phyloP scores from a whole-genome alignment of 2,329 filamentous ascomycete genomes.

The Hypoxylon sp. region DNA sequence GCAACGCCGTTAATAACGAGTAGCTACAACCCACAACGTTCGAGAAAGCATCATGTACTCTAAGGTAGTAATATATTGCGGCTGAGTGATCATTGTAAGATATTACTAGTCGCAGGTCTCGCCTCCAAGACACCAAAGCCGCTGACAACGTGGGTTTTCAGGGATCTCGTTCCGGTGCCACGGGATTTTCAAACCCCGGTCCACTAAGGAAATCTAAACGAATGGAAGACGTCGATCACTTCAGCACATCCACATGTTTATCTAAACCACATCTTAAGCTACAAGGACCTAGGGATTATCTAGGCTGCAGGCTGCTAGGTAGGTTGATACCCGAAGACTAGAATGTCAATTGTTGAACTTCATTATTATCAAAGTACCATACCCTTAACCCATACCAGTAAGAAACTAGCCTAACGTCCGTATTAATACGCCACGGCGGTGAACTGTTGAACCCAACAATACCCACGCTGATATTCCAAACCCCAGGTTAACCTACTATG shows the following conservation, averaged over 20 bases:
- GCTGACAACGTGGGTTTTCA: slow-evolving; percentile 24
- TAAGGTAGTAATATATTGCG: slow-evolving; percentile 5
- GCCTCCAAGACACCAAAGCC: slow-evolving; percentile 11
- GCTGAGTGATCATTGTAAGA: not conserved
- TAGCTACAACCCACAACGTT: not conserved
- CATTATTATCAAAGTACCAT: not conserved
- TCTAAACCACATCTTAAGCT: not conserved
- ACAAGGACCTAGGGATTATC: not conserved
- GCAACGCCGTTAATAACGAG: not conserved
- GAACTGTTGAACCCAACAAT: not conserved
- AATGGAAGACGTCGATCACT: not conserved
- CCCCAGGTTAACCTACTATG: not conserved
- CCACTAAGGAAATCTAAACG: slow-evolving; percentile 5
- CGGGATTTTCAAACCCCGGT: not conserved
- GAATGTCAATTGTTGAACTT: not conserved
- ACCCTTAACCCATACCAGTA: not conserved
- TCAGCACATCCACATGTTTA: not conserved
- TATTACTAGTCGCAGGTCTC: not conserved
- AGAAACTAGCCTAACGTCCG: not conserved
- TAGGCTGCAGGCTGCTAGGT: not conserved
- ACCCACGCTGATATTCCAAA: not conserved
- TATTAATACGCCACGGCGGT: not conserved
- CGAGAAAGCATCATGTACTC: not conserved
- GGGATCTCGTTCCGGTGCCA: slow-evolving; percentile 17
- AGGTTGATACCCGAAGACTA: not conserved